Evolutionary conservation across 2,329 filamentous ascomycete species (phyloP), one percentile per base, ranked within the genome.

Genomic region (Grosmannia huntii): DNA sequence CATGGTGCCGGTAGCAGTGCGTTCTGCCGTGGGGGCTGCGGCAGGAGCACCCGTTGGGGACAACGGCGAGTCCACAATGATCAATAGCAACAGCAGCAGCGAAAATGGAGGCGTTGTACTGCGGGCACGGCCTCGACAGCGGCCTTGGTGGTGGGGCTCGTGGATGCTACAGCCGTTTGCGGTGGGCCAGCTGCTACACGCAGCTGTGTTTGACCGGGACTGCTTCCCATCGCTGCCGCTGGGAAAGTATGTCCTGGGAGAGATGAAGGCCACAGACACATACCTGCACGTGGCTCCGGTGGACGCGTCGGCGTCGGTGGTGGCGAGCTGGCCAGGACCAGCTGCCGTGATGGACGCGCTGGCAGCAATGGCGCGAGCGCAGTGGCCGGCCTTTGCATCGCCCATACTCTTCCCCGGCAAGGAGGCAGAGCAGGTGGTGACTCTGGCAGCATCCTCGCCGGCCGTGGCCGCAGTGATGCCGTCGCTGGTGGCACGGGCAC

Each of bases 381-480:
- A 83, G 67, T 96, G 92, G 89, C 92, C 91, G 78, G 87, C 78
- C 64, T 96, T 90, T 70, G 78, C 87, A 58, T 94, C 90, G 1
- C 92, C 92, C 1, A 92, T 90, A 48, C 80, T 96, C 59, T 95
- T 95, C 71, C 91, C 91, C 0, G 76, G 77, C 61, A 83, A 83
- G 65, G 78, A 80, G 49, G 73, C 78, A 53, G 83, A 67, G 61
- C 27, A 57, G 48, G 49, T 31, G 62, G 89, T 86, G 41, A 76
- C 86, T 0, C 96, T 90, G 69, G 78, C 87, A 55, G 92, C 89
- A 0, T 28, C 57, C 0, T 55, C 61, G 7, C 49, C 60, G 2
- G 58, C 81, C 4, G 78, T 95, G n/a, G 68, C 77, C 25, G 73
- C 80, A 14, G 85, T 96, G 59, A 79, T 85, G 0, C 88, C 90